Conservation (phyloP, 2,329 filamentous ascomycete genomes). For the Fusarium floridanum region DNA sequence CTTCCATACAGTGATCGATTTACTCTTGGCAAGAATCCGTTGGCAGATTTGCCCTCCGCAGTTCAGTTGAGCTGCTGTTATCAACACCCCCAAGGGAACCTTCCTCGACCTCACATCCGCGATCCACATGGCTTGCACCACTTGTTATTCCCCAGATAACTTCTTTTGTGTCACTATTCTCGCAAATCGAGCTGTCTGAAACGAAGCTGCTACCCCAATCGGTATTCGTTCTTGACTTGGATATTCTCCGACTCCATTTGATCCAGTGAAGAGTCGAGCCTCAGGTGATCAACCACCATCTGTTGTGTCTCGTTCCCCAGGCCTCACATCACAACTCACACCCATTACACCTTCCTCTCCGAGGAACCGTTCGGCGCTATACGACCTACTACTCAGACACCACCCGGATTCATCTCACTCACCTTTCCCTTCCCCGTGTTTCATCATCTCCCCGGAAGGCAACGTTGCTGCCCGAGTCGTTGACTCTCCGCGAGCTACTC, state of each 20-base stretch:
- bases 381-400: background rate
- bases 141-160: slow-evolving; percentile 13
- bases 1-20: background rate
- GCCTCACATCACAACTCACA: background rate
- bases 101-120: slow-evolving; percentile 15
- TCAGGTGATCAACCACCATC: background rate
- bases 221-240: slow-evolving; percentile 5
- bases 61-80: slow-evolving; percentile 3
- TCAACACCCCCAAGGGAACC: background rate
- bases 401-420: background rate
- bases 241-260: slow-evolving; percentile 14
- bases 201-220: slow-evolving; percentile 9
- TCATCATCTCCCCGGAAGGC: background rate
- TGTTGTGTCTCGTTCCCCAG: slow-evolving; percentile 6
- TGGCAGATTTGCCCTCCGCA: background rate
- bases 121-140: slow-evolving; percentile 36
- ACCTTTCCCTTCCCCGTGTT: background rate
- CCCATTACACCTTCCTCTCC: background rate
- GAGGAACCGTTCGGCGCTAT: background rate
- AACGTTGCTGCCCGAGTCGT: background rate
- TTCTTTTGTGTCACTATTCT: slow-evolving; percentile 9
- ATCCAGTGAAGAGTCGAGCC: background rate
- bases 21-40: background rate
- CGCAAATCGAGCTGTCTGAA: slow-evolving; percentile 16
- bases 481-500: background rate